phyloP scores from a whole-genome alignment of 768 basidiomycete species.

The Auricularia cornea region DNA sequence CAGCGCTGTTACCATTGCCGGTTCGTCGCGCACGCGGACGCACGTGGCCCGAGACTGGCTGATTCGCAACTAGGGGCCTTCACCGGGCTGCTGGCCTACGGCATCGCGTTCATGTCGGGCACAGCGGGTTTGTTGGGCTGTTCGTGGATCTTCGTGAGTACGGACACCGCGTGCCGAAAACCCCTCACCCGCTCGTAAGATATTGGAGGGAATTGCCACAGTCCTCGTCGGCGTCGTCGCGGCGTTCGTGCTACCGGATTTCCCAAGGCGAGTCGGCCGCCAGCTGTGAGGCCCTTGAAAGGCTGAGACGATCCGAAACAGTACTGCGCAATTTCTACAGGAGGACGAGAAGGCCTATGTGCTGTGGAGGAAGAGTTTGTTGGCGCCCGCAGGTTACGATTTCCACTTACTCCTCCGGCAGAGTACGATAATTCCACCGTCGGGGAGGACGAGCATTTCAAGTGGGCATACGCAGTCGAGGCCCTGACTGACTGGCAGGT shows the following conservation, averaged over 20 bases:
- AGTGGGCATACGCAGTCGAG: slow-evolving; percentile 41
- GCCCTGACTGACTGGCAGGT: slow-evolving; percentile 61
- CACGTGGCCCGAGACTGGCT: too few relatives aligned
- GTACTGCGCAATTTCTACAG: slow-evolving; percentile 50
- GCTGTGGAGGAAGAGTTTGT: slow-evolving; percentile 47
- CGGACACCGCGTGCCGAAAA: too few relatives aligned
- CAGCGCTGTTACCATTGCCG: slow-evolving; percentile 54
- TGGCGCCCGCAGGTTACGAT: too few relatives aligned
- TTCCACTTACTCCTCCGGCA: slow-evolving; percentile 11
- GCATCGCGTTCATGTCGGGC: slow-evolving; percentile 44
- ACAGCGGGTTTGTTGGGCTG: slow-evolving; percentile 41
- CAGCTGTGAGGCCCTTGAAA: too few relatives aligned
- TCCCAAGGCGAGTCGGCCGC: background rate
- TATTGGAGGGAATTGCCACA: slow-evolving; percentile 57
- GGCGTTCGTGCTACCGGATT: slow-evolving; percentile 20
- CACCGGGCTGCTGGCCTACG: slow-evolving; percentile 51
- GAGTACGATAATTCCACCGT: slow-evolving; percentile 50
- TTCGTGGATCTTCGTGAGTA: slow-evolving; percentile 57
- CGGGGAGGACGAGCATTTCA: slow-evolving; percentile 54
- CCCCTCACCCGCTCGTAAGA: slow-evolving; percentile 23
- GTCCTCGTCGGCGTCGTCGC: slow-evolving; percentile 44
- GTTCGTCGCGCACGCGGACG: too few relatives aligned
- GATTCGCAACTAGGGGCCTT: slow-evolving; percentile 61
- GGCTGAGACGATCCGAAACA: too few relatives aligned
- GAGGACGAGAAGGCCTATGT: slow-evolving; percentile 50